A percentile compares a stretch with the other conserved stretches of the same genome.
These are phyloP conservation scores for Hyaloperonospora arabidopsidis DNA, from an alignment of 352 stramenopile species.

Conservation along the genomic window DNA sequence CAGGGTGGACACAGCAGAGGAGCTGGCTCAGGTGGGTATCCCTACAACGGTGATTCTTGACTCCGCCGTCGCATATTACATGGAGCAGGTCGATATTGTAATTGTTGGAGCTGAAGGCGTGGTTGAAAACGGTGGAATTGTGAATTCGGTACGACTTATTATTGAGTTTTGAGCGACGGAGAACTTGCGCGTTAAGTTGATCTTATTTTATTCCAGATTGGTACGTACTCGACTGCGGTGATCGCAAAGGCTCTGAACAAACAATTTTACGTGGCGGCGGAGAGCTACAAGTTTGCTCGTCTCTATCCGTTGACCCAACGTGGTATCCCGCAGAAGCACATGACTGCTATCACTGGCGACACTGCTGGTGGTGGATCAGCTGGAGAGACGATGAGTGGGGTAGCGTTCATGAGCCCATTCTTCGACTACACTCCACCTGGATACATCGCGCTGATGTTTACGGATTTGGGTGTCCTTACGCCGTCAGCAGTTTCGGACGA, in stretches of 20 bases:
- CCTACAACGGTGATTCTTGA: slow-evolving; percentile 94
- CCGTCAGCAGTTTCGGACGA: slow-evolving; percentile 97
- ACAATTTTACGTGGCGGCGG: slow-evolving; percentile 96
- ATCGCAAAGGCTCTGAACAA: slow-evolving; percentile 93
- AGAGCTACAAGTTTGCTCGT: slow-evolving; percentile 98
- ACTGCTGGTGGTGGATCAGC: slow-evolving; percentile 23
- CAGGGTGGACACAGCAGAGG: slow-evolving; percentile 62
- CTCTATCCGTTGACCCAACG: slow-evolving; percentile 96
- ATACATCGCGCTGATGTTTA: slow-evolving; percentile 98
- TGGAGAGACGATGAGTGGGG: slow-evolving; percentile 35
- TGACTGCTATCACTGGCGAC: slow-evolving; percentile 32
- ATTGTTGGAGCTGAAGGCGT: slow-evolving; percentile 94
- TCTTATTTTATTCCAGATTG: slow-evolving; percentile 53
- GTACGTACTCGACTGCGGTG: slow-evolving; percentile 92
- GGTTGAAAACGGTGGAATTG: slow-evolving; percentile 95
- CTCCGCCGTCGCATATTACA: slow-evolving; percentile 92
- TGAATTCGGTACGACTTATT: slow-evolving; percentile 87
- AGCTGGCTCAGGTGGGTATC: slow-evolving; percentile 84
- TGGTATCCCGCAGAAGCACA: slow-evolving; percentile 86
- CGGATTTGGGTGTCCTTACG: slow-evolving; percentile 95
- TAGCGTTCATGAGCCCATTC: slow-evolving; percentile 84
- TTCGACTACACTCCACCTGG: slow-evolving; percentile 96
- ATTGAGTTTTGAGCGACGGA: too few relatives aligned
- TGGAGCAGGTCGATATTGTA: slow-evolving; percentile 94
- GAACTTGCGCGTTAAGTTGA: too few relatives aligned